These are phyloP conservation scores for Trichoderma hamatum DNA, from an alignment of 2,329 filamentous ascomycete species.

Conservation along the genomic window DNA sequence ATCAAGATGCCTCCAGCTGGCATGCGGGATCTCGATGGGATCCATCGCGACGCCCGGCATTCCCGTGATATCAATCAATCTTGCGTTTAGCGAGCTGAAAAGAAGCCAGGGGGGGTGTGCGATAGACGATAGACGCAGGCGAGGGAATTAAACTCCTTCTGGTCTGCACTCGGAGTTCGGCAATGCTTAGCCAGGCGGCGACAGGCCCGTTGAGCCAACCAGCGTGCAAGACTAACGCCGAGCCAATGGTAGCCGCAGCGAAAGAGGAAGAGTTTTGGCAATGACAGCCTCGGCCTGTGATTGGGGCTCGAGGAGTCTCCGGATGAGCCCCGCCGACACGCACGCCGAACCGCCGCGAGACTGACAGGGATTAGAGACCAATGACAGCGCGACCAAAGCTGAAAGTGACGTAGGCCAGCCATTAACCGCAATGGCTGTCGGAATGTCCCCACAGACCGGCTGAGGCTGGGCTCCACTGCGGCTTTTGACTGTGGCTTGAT, in stretches of 20 bases:
- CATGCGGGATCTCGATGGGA: background rate
- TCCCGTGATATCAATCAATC: background rate
- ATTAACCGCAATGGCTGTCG: background rate
- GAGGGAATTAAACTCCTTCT: background rate
- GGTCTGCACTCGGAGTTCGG: background rate
- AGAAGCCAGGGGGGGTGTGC: background rate
- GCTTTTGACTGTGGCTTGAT: constrained; percentile 14
- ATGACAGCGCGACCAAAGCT: background rate
- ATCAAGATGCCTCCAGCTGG: background rate
- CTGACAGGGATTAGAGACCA: background rate
- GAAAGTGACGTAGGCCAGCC: background rate
- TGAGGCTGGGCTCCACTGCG: background rate
- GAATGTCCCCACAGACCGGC: background rate
- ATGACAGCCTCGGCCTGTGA: background rate
- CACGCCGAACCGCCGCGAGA: constrained; percentile 12
- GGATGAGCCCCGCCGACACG: background rate
- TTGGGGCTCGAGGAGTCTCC: background rate
- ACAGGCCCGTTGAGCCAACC: background rate
- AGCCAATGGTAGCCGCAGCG: background rate
- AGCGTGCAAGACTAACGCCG: background rate
- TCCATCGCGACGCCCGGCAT: background rate
- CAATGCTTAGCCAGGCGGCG: background rate
- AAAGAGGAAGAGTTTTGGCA: background rate
- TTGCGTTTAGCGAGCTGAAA: background rate
- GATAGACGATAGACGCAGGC: too few species aligned